phyloP scores from a whole-genome alignment of 2,329 filamentous ascomycete species.

The Botryotinia narcissicola region DNA sequence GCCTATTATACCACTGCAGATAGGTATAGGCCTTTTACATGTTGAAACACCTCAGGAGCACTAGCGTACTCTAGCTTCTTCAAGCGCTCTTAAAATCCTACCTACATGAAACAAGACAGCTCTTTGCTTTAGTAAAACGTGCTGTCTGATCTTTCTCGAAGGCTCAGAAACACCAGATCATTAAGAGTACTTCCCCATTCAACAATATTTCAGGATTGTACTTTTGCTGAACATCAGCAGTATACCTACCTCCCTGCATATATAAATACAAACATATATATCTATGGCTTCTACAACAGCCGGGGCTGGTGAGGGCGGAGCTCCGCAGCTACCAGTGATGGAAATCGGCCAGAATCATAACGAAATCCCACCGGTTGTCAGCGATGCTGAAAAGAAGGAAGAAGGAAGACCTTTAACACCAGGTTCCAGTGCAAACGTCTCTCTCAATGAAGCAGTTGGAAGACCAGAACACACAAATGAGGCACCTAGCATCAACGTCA shows the following conservation, averaged over 20 bases:
- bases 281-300: slow-evolving; percentile 8
- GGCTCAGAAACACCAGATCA: slow-evolving; percentile 4
- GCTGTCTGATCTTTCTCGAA: slow-evolving; percentile 7
- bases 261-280: not conserved
- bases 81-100: not conserved
- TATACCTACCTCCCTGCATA: not conserved
- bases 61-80: slow-evolving; percentile 8
- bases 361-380: not conserved
- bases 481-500: not conserved
- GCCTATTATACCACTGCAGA: not conserved
- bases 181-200: slow-evolving; percentile 19
- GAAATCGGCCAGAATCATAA: not conserved
- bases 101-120: slow-evolving; percentile 14
- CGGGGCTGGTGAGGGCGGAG: not conserved
- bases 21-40: not conserved
- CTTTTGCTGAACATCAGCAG: slow-evolving; percentile 10
- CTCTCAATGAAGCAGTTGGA: not conserved
- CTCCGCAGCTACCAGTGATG: not conserved
- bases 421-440: not conserved
- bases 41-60: slow-evolving; percentile 12
- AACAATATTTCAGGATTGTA: slow-evolving; percentile 1
- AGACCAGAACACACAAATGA: not conserved
- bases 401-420: slow-evolving; percentile 8
- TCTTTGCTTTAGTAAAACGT: not conserved
- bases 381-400: slow-evolving; percentile 2